Evolutionary conservation across 2,329 filamentous ascomycete species (phyloP), one percentile per base, ranked within the genome.

Genomic region (Exophiala spinifera): DNA sequence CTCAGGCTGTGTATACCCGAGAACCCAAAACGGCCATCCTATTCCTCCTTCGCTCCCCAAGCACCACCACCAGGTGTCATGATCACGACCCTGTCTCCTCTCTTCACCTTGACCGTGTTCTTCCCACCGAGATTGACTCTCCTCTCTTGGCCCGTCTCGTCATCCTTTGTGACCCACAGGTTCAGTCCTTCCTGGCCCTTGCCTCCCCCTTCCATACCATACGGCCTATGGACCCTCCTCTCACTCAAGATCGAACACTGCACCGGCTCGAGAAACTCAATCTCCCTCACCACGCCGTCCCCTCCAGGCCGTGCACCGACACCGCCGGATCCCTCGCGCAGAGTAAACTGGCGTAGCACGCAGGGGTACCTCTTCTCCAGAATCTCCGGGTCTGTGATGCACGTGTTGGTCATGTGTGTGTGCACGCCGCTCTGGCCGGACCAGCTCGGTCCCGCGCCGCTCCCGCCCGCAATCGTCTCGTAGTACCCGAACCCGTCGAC

Each of bases 321-420:
- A 0, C 89, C 88, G 0, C 83, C 84, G 31, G 81, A 85, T 0
- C 81, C 84, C 1, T 72, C 61, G 1, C 88, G 73, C 8, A 92
- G 72, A 11, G 79, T 78, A 68, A 91, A 92, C 61, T 87, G 80
- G 4, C 85, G 77, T 31, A 94, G 72, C 1, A 94, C 69, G 1
- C 91, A 87, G 0, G 88, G 88, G 64, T 91, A 91, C 7, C 88
- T 75, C 23, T 86, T 78, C 72, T 92, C 88, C 61, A 92, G 88
- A 5, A 91, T 81, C 67, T 94, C 89, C 0, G 85, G 79, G 66
- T 92, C 89, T 0, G 88, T 91, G 66, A 91, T 92, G 13, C 88
- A 80, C 2, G 88, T 92, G 69, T 94, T 94, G 5, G 89, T 92
- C 86, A 91, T 91, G 71, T 92, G 87, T 1, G 83, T 87, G 67